phyloP scores from a whole-genome alignment of 345 rosid genomes.

The Syzygium jambos region DNA sequence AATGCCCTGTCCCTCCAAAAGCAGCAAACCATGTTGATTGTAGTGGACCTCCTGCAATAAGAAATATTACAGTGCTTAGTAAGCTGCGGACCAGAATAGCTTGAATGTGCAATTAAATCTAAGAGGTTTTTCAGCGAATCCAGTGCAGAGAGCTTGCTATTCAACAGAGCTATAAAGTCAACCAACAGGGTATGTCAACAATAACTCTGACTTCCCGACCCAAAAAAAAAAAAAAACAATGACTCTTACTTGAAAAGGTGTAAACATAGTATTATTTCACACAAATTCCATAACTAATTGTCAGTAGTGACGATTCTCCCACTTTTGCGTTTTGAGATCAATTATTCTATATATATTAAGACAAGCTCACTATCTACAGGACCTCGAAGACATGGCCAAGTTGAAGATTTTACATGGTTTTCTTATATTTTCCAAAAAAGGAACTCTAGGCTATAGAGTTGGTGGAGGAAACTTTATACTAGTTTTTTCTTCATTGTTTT shows the following conservation, averaged over 20 bases:
- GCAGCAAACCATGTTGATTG: slow-evolving; percentile 90
- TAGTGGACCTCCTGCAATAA: slow-evolving; percentile 78
- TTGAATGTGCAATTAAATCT: neutral
- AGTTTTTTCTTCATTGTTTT: neutral
- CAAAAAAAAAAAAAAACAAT: neutral
- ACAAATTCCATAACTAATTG: neutral
- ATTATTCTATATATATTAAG: neutral
- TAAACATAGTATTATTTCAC: neutral
- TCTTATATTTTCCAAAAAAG: neutral
- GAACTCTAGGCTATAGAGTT: neutral
- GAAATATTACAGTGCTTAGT: neutral
- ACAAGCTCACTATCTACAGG: neutral
- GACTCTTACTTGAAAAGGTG: neutral
- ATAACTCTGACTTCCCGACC: neutral
- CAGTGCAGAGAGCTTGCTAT: neutral
- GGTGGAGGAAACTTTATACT: neutral
- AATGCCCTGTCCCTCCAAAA: slow-evolving; percentile 89
- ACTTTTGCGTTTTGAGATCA: neutral
- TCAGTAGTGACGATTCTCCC: neutral
- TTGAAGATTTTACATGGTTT: neutral
- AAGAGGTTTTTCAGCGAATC: neutral
- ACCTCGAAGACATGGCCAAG: neutral
- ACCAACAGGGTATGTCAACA: neutral
- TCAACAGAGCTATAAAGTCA: neutral
- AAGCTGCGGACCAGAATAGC: neutral